Percentiles rank a stretch among this genome's conserved stretches.
Conservation (phyloP, 1,284 basidiomycete species). For the Paramarasmius palmivorus region DNA sequence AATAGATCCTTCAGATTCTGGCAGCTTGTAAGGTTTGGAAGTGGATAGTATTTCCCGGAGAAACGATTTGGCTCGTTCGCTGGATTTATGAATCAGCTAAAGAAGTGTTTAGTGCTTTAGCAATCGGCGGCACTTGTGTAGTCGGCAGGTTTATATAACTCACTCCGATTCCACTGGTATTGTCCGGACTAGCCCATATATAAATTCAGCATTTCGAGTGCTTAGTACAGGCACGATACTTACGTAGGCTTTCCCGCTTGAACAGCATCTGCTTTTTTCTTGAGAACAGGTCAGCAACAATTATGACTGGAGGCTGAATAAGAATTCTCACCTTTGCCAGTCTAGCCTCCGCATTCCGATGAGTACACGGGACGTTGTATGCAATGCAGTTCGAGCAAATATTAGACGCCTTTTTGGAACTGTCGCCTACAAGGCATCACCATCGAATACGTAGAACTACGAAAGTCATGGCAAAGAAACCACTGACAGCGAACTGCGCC, state of each 20-base stretch:
- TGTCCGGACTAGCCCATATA: too few species aligned
- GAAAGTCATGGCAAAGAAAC: too few species aligned
- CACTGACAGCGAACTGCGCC: too few species aligned
- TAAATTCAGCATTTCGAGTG: too few species aligned
- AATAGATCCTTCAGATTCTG: neutral
- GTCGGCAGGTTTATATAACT: too few species aligned
- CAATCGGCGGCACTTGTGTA: too few species aligned
- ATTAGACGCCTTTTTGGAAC: neutral
- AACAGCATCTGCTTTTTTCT: neutral
- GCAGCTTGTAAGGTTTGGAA: neutral
- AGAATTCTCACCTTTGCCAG: neutral
- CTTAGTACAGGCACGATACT: neutral
- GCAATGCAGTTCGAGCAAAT: neutral
- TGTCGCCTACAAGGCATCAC: neutral
- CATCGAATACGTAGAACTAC: too few species aligned
- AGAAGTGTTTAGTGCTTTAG: too few species aligned
- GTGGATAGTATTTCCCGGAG: neutral
- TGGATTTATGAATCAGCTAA: neutral
- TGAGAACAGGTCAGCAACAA: neutral
- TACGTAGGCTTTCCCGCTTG: neutral
- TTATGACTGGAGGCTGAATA: neutral
- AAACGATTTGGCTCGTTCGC: neutral
- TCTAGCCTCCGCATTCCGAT: neutral
- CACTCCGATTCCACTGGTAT: too few species aligned
- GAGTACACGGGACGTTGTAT: neutral